Percentiles rank a stretch among this genome's conserved stretches.
Conservation (phyloP, 2,329 filamentous ascomycete species). For the Monosporascus ibericus region DNA sequence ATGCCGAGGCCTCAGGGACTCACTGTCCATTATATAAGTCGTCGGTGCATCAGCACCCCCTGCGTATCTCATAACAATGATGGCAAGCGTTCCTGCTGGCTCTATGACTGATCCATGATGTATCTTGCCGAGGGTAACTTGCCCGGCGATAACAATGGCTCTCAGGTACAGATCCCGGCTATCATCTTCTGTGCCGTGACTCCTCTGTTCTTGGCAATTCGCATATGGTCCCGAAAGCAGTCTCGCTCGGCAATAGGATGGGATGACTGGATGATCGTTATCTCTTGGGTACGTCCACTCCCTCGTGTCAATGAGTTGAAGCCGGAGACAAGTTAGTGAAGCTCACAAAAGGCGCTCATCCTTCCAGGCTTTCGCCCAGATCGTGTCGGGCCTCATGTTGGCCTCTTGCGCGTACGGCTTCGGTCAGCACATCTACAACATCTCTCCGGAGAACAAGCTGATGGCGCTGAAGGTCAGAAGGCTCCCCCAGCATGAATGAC, state of each 20-base stretch:
- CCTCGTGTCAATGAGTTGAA: background rate
- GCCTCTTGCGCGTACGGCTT: slow-evolving; percentile 35
- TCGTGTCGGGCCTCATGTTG: slow-evolving; percentile 34
- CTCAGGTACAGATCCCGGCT: slow-evolving; percentile 31
- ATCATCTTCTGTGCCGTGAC: slow-evolving; percentile 37
- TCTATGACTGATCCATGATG: background rate
- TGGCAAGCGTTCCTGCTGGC: no score
- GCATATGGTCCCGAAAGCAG: slow-evolving; percentile 34
- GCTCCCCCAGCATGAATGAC: background rate
- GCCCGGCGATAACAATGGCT: slow-evolving; percentile 29
- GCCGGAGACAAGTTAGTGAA: background rate
- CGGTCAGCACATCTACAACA: slow-evolving; percentile 32
- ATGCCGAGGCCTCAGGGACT: no score
- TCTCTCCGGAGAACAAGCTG: slow-evolving; percentile 27
- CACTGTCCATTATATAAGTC: no score
- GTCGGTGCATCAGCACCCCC: no score
- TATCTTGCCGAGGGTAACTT: slow-evolving; percentile 19
- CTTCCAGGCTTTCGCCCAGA: slow-evolving; percentile 28
- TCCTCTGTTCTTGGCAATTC: slow-evolving; percentile 32
- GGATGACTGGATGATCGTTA: slow-evolving; percentile 37
- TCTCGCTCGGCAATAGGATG: slow-evolving; percentile 29
- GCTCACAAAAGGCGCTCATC: slow-evolving; percentile 1
- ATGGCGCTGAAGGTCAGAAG: slow-evolving; percentile 28
- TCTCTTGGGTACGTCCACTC: slow-evolving; percentile 17
- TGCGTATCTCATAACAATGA: no score